Evolutionary conservation across 139 green algal species (phyloP).

Genomic region (Chlamydomonas sp.): DNA sequence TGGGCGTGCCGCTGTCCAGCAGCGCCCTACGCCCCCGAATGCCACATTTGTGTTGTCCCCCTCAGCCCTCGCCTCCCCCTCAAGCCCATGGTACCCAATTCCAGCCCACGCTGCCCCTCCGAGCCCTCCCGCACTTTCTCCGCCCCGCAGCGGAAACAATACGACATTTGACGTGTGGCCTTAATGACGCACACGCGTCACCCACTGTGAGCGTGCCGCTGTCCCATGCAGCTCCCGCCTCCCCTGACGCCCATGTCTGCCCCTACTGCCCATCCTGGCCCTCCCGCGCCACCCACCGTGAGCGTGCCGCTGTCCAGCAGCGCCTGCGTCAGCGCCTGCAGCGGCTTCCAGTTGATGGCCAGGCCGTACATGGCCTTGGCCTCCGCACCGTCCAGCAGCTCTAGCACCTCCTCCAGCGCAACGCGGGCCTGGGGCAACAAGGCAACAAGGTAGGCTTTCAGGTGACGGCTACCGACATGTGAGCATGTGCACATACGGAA

Average conservation of each 20-base stretch:
- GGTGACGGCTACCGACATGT: background rate
- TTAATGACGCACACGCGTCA: too few relatives aligned
- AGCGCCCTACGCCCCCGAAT: too few relatives aligned
- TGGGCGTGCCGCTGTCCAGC: constrained; percentile 57
- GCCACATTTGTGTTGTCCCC: too few relatives aligned
- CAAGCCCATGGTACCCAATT: too few relatives aligned
- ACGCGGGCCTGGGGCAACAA: constrained; percentile 48
- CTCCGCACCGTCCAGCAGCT: constrained; percentile 86
- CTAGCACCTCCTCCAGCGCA: constrained; percentile 67
- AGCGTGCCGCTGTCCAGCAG: constrained; percentile 63
- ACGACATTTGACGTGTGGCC: too few relatives aligned
- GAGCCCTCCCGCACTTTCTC: too few relatives aligned
- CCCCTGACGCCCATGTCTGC: background rate
- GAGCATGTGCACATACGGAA: background rate
- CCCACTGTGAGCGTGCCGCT: too few relatives aligned
- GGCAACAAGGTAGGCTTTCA: too few relatives aligned
- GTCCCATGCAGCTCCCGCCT: too few relatives aligned
- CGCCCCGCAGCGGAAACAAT: too few relatives aligned
- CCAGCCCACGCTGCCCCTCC: too few relatives aligned
- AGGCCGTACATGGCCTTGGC: constrained; percentile 92
- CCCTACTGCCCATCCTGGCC: background rate
- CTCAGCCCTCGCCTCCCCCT: too few relatives aligned
- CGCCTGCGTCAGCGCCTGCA: constrained; percentile 62
- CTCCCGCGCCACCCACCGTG: constrained; percentile 23
- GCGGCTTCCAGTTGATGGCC: constrained; percentile 84